Base-by-base conservation (phyloP, 345 rosid species). In the sweet orange (Citrus sinensis) region DNA sequence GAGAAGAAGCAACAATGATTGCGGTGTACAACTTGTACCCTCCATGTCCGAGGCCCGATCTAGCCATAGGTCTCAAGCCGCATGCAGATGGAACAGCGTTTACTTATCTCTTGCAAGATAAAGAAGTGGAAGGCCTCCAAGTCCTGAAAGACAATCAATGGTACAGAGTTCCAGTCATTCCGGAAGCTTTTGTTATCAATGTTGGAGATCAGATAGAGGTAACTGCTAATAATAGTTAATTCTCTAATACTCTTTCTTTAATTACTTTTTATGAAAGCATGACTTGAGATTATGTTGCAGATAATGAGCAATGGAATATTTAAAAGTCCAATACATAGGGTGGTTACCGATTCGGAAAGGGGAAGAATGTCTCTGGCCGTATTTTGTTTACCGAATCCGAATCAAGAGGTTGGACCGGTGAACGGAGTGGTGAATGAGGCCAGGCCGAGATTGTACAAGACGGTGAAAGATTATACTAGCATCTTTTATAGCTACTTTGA, bases 271-370 rank as follows among this genome's bases (percentile, higher is more conserved):
- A 6, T 71, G 11, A 30, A 51, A 19, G 32, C 46, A 35, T 71
- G 62, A 20, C 40, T n/a, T 6, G 27, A 34, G 13, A 20, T 73
- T 35, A 61, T 16, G 64, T 24, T 7, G n/a, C 40, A 87, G 91
- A 86, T 92, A 76, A 88, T 87, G 91, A 87, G 88, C 79, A 92
- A 92, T 79, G 96, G 91, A n/a, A 85, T 86, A 69, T 92, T 82
- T 83, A 88, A 89, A 86, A 90, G 92, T 73, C 71, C 84, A 16
- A 67, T 84, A 56, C 89, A 87, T 78, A 77, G 90, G 67, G 95
- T 84, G 78, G 83, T 86, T 81, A 87, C 91, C 0, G 86, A 86
- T 80, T 73, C 79, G 3, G 88, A 84, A 70, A 87, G 77, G 60
- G 87, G 87, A 78, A 84, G 94, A 70, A 78, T 81, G 56, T 85